phyloP scores from a whole-genome alignment of 1,139 yeast genomes.

The Kodamaea suecica region DNA sequence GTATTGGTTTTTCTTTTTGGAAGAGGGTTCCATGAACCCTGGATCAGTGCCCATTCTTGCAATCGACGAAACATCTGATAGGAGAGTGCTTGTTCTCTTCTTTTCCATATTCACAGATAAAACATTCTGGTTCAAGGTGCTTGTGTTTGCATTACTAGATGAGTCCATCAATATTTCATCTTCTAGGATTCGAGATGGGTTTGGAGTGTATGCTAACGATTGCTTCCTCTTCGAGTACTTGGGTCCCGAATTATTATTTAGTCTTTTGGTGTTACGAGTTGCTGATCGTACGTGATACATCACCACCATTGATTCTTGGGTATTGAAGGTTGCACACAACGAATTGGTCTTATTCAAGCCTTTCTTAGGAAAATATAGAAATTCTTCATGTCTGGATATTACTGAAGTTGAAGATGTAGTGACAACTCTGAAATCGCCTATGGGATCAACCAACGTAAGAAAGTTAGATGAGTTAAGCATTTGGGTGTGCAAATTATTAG shows the following conservation, averaged over 20 bases:
- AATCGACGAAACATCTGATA: conserved; percentile 55
- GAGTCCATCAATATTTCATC: conserved; percentile 31
- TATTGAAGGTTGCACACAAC: conserved; percentile 53
- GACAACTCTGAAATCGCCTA: conserved; percentile 63
- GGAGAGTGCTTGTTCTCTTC: conserved; percentile 50
- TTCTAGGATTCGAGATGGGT: conserved; percentile 41
- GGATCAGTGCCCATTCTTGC: conserved; percentile 58
- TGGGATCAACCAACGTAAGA: conserved; percentile 64
- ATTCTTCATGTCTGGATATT: conserved; percentile 55
- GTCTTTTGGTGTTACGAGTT: conserved; percentile 17
- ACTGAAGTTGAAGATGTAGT: conserved; percentile 70
- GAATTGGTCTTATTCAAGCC: conserved; percentile 33
- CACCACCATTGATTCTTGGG: conserved; percentile 39
- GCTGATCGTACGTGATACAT: conserved; percentile 51
- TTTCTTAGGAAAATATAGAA: conserved; percentile 48
- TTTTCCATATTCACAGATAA: conserved; percentile 45
- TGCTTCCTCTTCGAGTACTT: conserved; percentile 25
- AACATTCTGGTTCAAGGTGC: conserved; percentile 15
- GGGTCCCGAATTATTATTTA: conserved; percentile 13
- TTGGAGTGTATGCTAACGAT: conserved; percentile 37
- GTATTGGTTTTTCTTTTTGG: conserved; percentile 16
- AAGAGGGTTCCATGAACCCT: conserved; percentile 26
- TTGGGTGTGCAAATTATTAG: conserved; percentile 19
- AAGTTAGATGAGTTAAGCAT: conserved; percentile 42
- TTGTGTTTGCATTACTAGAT: conserved; percentile 6